Conservation (phyloP, 23 red algal genomes). For the Pyropia haitanensis region DNA sequence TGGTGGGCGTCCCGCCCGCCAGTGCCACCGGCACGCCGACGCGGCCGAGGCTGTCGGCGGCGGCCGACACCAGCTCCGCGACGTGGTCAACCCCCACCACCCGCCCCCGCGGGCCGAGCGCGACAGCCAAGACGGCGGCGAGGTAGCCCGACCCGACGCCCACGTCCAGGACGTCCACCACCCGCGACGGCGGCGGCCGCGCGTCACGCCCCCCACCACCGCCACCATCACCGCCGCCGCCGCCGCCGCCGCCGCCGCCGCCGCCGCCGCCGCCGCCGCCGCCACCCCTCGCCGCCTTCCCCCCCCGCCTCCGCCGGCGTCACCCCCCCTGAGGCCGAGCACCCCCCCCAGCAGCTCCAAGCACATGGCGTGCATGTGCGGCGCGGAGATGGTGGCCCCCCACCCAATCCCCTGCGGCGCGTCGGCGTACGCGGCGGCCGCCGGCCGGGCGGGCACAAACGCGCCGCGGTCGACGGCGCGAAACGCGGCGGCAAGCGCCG, state of each 20-base stretch:
- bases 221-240: too few species aligned
- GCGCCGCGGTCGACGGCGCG: constrained; percentile 50
- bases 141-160: constrained; percentile 75
- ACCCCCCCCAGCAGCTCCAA: constrained; percentile 39
- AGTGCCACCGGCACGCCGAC: constrained; percentile 2
- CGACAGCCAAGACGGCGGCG: constrained; percentile 32
- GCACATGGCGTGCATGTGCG: constrained; percentile 91
- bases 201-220: too few species aligned
- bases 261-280: not conserved
- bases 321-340: constrained; percentile 27
- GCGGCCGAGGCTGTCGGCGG: constrained; percentile 27
- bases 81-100: constrained; percentile 79
- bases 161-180: constrained; percentile 38
- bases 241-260: too few species aligned
- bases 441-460: constrained; percentile 21
- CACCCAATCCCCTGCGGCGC: constrained; percentile 63
- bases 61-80: constrained; percentile 29
- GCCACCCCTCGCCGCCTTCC: constrained; percentile 17
- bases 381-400: constrained; percentile 75
- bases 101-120: constrained; percentile 20
- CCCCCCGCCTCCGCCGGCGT: too few species aligned
- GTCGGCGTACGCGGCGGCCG: constrained; percentile 48
- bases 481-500: constrained; percentile 40
- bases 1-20: not conserved
- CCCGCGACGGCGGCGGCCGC: too few species aligned